Evolutionary conservation across 1,139 yeast genomes (phyloP).

Genomic region (Taphrina sp.): DNA sequence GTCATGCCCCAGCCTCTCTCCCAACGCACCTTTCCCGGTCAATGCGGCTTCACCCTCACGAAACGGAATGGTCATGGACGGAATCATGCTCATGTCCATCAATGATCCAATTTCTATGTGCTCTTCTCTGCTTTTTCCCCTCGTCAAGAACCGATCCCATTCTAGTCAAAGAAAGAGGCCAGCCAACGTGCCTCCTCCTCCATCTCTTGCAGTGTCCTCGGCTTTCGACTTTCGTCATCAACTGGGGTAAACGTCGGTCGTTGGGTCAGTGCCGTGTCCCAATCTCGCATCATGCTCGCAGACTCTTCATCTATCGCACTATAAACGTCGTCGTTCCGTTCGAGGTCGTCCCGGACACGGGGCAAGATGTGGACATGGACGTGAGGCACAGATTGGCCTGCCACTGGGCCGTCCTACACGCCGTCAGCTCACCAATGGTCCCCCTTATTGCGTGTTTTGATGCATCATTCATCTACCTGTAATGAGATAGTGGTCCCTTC

Average conservation of each 20-base stretch:
- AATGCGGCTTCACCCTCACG: constrained; percentile 50
- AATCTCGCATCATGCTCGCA: constrained; percentile 42
- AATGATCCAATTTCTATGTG: too few species aligned
- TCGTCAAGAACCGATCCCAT: too few species aligned
- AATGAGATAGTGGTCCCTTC: constrained; percentile 19
- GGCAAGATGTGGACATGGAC: constrained; percentile 90
- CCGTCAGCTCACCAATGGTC: neutral
- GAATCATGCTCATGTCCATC: too few species aligned
- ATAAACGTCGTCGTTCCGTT: constrained; percentile 60
- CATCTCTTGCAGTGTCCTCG: constrained; percentile 63
- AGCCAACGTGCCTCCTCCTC: constrained; percentile 59
- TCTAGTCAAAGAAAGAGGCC: constrained; percentile 48
- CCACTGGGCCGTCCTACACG: constrained; percentile 79
- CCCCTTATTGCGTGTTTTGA: neutral
- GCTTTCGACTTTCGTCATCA: constrained; percentile 53
- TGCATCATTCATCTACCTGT: constrained; percentile 18
- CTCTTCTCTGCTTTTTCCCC: too few species aligned
- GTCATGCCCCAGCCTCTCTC: constrained; percentile 76
- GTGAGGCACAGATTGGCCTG: constrained; percentile 92
- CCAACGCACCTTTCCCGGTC: constrained; percentile 62
- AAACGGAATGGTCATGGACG: neutral
- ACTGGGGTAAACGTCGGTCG: constrained; percentile 45
- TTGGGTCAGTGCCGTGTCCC: constrained; percentile 43
- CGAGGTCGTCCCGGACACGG: constrained; percentile 58
- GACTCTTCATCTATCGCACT: constrained; percentile 54